Percentiles rank a stretch among this genome's conserved stretches.
Conservation (phyloP, 1,284 basidiomycete genomes). For the Singerocomus inundabilis region DNA sequence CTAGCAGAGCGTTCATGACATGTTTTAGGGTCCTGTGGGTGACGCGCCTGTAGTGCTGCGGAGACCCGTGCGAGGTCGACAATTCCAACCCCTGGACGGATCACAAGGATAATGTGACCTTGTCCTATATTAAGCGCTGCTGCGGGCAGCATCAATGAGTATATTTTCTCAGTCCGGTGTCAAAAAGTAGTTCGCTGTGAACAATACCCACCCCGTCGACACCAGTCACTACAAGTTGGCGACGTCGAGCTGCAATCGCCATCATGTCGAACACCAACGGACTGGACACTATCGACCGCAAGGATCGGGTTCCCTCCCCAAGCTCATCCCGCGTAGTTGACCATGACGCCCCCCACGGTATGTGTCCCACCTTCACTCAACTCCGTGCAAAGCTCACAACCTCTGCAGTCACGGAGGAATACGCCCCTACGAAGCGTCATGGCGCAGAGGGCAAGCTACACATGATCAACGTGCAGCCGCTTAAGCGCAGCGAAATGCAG, state of each 20-base stretch:
- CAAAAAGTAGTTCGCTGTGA: not conserved
- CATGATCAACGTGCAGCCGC: slow-evolving; percentile 74
- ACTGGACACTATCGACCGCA: slow-evolving; percentile 41
- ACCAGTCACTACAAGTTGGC: slow-evolving; percentile 20
- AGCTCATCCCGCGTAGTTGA: slow-evolving; percentile 62
- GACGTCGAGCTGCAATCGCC: not conserved
- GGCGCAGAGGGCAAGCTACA: slow-evolving; percentile 32
- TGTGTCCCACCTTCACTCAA: slow-evolving; percentile 21
- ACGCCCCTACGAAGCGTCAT: slow-evolving; percentile 34
- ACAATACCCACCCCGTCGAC: not conserved
- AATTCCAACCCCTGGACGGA: not conserved
- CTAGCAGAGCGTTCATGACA: too few relatives aligned
- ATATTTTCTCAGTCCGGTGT: slow-evolving; percentile 8
- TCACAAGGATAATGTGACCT: not conserved
- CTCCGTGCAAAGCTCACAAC: slow-evolving; percentile 10
- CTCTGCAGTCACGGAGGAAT: slow-evolving; percentile 56
- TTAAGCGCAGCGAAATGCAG: slow-evolving; percentile 86
- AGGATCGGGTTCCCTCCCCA: slow-evolving; percentile 49
- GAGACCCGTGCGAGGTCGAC: too few relatives aligned
- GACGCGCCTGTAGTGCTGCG: too few relatives aligned
- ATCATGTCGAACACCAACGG: slow-evolving; percentile 35
- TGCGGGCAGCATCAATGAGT: slow-evolving; percentile 8
- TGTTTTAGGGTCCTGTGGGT: too few relatives aligned
- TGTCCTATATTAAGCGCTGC: not conserved
- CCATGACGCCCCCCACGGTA: slow-evolving; percentile 68